A percentile compares a stretch with the other conserved stretches of the same genome.
Evolutionary conservation across 2,329 filamentous ascomycete genomes (phyloP).

Genomic region (Diaporthe eres): DNA sequence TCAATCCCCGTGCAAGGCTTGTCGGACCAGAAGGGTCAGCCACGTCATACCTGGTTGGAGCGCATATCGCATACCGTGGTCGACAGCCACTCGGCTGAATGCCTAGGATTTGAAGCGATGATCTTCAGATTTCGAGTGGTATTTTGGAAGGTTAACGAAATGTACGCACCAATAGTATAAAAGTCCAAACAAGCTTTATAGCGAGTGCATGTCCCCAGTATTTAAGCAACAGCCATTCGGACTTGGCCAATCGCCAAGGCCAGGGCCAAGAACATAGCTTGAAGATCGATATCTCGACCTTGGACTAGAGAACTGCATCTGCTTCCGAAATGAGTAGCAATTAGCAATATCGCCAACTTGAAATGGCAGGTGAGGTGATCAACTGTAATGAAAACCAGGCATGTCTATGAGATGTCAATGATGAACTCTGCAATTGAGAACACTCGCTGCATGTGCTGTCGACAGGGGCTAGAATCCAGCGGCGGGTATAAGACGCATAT

Average conservation of each 20-base stretch:
- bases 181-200: conserved; percentile 13
- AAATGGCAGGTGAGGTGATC: background rate
- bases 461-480: background rate
- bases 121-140: too few species aligned
- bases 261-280: background rate
- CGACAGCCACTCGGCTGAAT: too few species aligned
- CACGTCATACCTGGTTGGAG: too few species aligned
- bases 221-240: background rate
- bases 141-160: background rate
- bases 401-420: background rate
- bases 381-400: background rate
- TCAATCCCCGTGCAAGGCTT: too few species aligned
- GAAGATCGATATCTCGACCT: background rate
- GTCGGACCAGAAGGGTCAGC: too few species aligned
- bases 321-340: too few species aligned
- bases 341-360: background rate
- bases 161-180: background rate
- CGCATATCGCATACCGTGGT: too few species aligned
- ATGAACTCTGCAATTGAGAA: background rate
- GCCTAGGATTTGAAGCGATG: too few species aligned
- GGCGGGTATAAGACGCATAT: background rate
- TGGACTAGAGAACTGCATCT: background rate
- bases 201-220: background rate
- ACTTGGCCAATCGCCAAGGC: conserved; percentile 3
- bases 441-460: background rate